Evolutionary conservation across 495 filamentous ascomycete genomes (phyloP), one percentile per base, ranked within the genome.

Genomic region (Endocarpon pusillum): DNA sequence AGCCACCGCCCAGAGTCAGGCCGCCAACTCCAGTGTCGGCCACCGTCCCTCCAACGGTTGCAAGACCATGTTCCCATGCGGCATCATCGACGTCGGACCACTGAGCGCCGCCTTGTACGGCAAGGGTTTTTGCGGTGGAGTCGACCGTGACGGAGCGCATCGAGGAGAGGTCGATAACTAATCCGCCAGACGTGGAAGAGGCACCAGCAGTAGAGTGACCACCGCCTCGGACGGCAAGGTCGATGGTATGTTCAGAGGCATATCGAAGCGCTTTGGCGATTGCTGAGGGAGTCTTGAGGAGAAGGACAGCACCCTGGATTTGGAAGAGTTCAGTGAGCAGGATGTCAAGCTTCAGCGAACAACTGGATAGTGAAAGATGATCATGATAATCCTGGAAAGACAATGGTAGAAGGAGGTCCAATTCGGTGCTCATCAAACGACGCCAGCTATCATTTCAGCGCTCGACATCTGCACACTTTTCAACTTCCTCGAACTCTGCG

Each of bases 11-110:
- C 1, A 75, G 51, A 0, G 66, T 71, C 18, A 73, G 44, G 3
- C 72, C 71, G 2, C 68, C 69, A 16, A 75, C 59, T 19, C 72
- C 70, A 16, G 64, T 69, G 36, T 69, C 59, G 41, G 69, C 69
- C 12, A 73, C 67, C 0, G 68, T 73, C 4, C 71, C 71, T 3
- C 69, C 71, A 3, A 75, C 70, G 8, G 59, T 61, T 7, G 67
- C 70, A 11, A 75, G 49, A 1, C 59, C 62, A 36, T 66, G 48
- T 26, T 57, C 43, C 10, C 47, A 59, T 11, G 61, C 60, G 0
- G 55, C 63, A 11, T 51, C 49, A 39, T 75, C 69, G 31, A 77
- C 66, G 34, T 73, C 65, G 23, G 52, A 51, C 69, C 67, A 75
- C 4, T 58, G 49, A 19, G 53, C 54, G 20, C 72, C 72, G 19